phyloP scores from a whole-genome alignment of 306 rosid genomes.

The Cyclanthera cordifolia region DNA sequence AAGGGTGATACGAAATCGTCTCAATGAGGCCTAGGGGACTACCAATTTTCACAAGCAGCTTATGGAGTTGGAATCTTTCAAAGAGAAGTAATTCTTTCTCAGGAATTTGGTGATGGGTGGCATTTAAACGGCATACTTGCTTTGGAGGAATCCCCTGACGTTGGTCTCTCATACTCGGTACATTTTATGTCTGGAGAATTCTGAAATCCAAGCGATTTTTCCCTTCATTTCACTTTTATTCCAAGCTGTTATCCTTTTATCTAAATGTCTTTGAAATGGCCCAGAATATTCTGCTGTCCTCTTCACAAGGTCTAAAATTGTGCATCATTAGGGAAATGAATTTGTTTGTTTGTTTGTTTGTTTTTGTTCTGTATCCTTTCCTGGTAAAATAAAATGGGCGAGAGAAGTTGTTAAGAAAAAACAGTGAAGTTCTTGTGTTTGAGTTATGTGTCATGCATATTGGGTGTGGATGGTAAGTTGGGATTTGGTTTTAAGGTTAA shows the following conservation, averaged over 20 bases:
- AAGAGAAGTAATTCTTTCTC: not conserved
- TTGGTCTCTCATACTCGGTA: not conserved
- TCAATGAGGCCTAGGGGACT: not conserved
- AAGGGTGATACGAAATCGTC: not conserved
- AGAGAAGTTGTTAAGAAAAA: no score
- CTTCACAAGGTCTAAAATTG: not conserved
- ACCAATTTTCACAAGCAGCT: not conserved
- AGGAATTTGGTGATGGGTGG: not conserved
- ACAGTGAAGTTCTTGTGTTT: not conserved
- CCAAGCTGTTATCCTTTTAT: not conserved
- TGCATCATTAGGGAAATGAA: not conserved
- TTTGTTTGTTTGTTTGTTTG: not conserved
- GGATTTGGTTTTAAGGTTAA: not conserved
- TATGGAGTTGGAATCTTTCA: not conserved
- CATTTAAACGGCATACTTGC: not conserved
- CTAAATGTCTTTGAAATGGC: not conserved
- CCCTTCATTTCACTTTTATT: not conserved
- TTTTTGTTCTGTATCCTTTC: not conserved
- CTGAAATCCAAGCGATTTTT: not conserved
- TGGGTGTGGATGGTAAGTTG: constrained; percentile 3
- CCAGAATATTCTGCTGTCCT: not conserved
- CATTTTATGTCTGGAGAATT: not conserved
- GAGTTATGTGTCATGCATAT: constrained; percentile 4
- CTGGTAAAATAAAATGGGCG: not conserved
- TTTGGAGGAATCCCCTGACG: not conserved